Conservation (phyloP, 345 rosid species). For the Populus pruinosa region DNA sequence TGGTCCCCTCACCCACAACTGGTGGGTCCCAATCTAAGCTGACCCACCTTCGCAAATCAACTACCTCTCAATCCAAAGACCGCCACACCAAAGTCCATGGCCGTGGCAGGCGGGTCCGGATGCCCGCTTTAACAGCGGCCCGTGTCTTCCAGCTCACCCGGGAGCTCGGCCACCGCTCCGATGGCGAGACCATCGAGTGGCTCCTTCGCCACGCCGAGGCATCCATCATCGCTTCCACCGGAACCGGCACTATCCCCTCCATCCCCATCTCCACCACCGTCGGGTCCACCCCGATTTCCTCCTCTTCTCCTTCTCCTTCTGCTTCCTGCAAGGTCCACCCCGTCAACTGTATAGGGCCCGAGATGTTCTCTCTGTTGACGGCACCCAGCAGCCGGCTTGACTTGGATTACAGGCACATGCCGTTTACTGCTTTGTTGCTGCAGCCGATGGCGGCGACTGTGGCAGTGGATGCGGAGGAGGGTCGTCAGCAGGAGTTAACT, state of each 20-base stretch:
- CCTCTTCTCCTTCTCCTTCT: slow-evolving; percentile 32
- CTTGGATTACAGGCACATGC: slow-evolving; percentile 52
- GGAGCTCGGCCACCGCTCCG: slow-evolving; percentile 67
- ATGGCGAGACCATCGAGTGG: slow-evolving; percentile 69
- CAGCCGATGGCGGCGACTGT: slow-evolving; percentile 34
- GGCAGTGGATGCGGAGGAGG: slow-evolving; percentile 12
- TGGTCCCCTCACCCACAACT: slow-evolving; percentile 11
- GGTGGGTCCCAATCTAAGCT: not conserved
- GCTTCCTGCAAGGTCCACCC: slow-evolving; percentile 29
- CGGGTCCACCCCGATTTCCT: slow-evolving; percentile 25
- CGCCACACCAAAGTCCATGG: slow-evolving; percentile 75
- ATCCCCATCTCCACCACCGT: slow-evolving; percentile 32
- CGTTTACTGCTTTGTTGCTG: slow-evolving; percentile 53
- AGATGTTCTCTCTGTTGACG: slow-evolving; percentile 17
- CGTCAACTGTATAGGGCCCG: slow-evolving; percentile 7
- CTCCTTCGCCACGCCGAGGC: slow-evolving; percentile 63
- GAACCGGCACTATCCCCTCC: slow-evolving; percentile 48
- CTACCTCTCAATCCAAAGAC: slow-evolving; percentile 34
- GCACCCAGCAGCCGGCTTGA: slow-evolving; percentile 41
- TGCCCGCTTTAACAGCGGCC: slow-evolving; percentile 69
- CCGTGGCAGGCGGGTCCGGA: slow-evolving; percentile 67
- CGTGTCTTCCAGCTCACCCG: slow-evolving; percentile 71
- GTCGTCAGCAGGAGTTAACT: slow-evolving; percentile 3
- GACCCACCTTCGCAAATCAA: slow-evolving; percentile 21
- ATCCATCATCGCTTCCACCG: slow-evolving; percentile 54